Percentiles rank a stretch among this genome's conserved stretches.
These are phyloP conservation scores for Mycosphaerella sp. DNA, from an alignment of 2,329 filamentous ascomycete species.

Conservation along the genomic window DNA sequence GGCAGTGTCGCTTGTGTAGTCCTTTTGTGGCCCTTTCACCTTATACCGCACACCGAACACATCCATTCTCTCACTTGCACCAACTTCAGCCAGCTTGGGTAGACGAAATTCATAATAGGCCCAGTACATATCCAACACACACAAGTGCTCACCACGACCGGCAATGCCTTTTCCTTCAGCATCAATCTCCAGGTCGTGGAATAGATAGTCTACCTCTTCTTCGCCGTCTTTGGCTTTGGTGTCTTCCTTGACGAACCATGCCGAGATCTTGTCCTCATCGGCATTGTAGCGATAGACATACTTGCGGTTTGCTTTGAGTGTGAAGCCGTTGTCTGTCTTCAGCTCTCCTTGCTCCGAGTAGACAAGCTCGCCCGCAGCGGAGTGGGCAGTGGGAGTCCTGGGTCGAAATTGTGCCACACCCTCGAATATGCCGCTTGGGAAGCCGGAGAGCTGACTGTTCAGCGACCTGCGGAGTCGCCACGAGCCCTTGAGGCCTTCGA, in stretches of 20 bases:
- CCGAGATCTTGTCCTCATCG: constrained; percentile 55
- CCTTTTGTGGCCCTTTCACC: constrained; percentile 35
- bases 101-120: constrained; percentile 60
- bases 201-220: constrained; percentile 60
- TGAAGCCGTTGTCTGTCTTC: constrained; percentile 33
- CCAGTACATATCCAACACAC: constrained; percentile 64
- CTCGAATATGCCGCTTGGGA: constrained; percentile 34
- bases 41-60: constrained; percentile 35
- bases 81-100: constrained; percentile 16
- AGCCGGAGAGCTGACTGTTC: constrained; percentile 30
- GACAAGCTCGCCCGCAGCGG: constrained; percentile 29
- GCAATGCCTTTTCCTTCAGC: constrained; percentile 44
- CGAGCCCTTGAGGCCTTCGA: constrained; percentile 30
- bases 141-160: constrained; percentile 63
- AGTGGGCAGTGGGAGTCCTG: constrained; percentile 26
- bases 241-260: constrained; percentile 70
- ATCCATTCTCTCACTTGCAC: constrained; percentile 26
- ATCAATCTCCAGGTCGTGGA: constrained; percentile 64
- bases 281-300: constrained; percentile 70
- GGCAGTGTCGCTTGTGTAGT: constrained; percentile 35
- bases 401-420: constrained; percentile 33
- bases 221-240: constrained; percentile 38
- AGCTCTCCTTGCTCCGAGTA: constrained; percentile 35
- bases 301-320: constrained; percentile 57
- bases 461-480: constrained; percentile 33